These are phyloP conservation scores for Mycena haematopus DNA, from an alignment of 768 basidiomycete species.

Conservation along the genomic window DNA sequence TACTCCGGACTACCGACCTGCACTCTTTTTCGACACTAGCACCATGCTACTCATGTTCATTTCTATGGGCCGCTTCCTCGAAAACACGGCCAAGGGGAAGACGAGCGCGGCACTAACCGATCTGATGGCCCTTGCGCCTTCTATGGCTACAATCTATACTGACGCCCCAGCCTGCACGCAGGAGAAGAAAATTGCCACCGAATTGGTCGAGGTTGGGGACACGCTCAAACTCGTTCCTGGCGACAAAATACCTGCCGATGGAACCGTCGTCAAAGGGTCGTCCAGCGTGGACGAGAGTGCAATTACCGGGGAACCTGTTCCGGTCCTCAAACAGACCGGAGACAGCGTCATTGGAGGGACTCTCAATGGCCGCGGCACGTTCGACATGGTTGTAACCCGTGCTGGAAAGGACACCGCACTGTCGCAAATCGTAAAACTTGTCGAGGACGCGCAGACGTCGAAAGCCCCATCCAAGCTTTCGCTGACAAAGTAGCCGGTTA, in stretches of 20 bases:
- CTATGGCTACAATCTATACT: slow-evolving; percentile 95
- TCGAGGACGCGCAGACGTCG: slow-evolving; percentile 97
- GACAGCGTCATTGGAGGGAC: slow-evolving; percentile 95
- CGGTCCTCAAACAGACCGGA: slow-evolving; percentile 83
- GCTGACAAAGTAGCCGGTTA: slow-evolving; percentile 93
- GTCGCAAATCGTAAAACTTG: slow-evolving; percentile 94
- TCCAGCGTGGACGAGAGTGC: slow-evolving; percentile 96
- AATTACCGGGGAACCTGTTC: slow-evolving; percentile 92
- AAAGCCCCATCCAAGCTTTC: slow-evolving; percentile 98
- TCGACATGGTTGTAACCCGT: slow-evolving; percentile 94
- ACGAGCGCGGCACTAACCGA: slow-evolving; percentile 97
- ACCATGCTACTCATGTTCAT: slow-evolving; percentile 99
- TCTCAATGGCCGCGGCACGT: slow-evolving; percentile 95
- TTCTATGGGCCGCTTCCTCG: slow-evolving; percentile 92
- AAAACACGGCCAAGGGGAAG: slow-evolving; percentile 96
- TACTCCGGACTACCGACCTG: slow-evolving; percentile 75
- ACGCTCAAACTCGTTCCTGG: slow-evolving; percentile 94
- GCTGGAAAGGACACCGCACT: slow-evolving; percentile 97
- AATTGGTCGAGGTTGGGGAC: slow-evolving; percentile 94
- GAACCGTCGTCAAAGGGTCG: slow-evolving; percentile 84
- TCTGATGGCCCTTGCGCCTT: slow-evolving; percentile 92
- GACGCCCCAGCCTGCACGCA: slow-evolving; percentile 79
- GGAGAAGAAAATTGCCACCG: slow-evolving; percentile 92
- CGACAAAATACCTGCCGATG: slow-evolving; percentile 96
- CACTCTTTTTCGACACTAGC: slow-evolving; percentile 97